A percentile compares a stretch with the other conserved stretches of the same genome.
Conservation (phyloP, 192 early-diverging fungal species). For the Paraglomus occultum region DNA sequence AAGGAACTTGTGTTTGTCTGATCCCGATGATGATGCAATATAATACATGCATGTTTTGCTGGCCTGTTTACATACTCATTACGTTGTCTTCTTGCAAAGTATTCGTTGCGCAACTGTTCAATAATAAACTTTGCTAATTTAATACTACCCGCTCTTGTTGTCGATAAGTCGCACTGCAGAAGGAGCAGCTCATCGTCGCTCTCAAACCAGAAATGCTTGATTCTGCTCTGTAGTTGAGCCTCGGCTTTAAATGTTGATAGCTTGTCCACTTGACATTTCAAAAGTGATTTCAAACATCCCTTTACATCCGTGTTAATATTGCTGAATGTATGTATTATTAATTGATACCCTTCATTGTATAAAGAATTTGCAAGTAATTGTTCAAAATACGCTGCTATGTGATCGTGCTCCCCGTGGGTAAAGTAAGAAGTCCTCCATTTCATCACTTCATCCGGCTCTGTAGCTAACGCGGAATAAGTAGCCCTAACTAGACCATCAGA, state of each 20-base stretch:
- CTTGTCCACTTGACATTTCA: conserved; percentile 10
- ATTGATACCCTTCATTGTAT: not conserved
- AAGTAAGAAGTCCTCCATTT: conserved; percentile 17
- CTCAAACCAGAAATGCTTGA: conserved; percentile 30
- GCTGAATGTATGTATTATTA: conserved; percentile 28
- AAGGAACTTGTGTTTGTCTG: conserved; percentile 3
- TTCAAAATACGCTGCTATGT: conserved; percentile 3
- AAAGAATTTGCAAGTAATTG: not conserved
- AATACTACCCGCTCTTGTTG: conserved; percentile 18
- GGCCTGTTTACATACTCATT: not conserved
- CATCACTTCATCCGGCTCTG: conserved; percentile 1
- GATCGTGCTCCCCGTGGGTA: conserved; percentile 11
- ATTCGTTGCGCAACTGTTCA: conserved; percentile 29
- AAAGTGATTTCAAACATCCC: not conserved
- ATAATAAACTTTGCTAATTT: conserved; percentile 32
- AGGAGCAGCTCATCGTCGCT: conserved; percentile 9
- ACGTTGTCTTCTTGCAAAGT: not conserved
- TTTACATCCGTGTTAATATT: conserved; percentile 26
- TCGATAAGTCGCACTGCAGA: conserved; percentile 29
- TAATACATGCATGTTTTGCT: conserved; percentile 26
- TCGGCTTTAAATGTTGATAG: conserved; percentile 27
- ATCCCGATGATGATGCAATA: conserved; percentile 28
- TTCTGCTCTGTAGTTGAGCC: conserved; percentile 17
- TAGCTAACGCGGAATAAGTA: conserved; percentile 1
- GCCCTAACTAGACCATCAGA: conserved; percentile 26